Conservation (phyloP, 2,329 filamentous ascomycete genomes). For the Alternaria triticina region DNA sequence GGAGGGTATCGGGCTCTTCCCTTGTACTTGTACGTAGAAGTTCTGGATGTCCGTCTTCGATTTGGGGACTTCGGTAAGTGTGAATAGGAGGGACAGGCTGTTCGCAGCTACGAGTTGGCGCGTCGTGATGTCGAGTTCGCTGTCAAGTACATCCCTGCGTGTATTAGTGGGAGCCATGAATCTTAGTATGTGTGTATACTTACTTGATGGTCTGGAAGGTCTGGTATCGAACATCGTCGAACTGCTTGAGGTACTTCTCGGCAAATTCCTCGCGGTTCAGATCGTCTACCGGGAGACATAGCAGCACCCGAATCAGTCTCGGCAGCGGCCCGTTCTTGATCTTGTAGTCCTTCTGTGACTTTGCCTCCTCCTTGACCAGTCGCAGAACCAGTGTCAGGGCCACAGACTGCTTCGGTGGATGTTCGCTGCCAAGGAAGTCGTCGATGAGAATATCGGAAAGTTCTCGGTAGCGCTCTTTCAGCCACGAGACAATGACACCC, state of each 20-base stretch:
- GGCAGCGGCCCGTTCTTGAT: slow-evolving; percentile 74
- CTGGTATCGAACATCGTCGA: slow-evolving; percentile 84
- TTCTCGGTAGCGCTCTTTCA: slow-evolving; percentile 75
- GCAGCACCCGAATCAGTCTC: slow-evolving; percentile 67
- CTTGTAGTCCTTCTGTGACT: slow-evolving; percentile 56
- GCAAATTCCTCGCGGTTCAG: slow-evolving; percentile 74
- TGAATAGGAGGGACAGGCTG: slow-evolving; percentile 67
- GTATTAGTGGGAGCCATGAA: not conserved
- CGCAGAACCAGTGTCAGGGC: slow-evolving; percentile 83
- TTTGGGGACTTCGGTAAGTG: slow-evolving; percentile 73
- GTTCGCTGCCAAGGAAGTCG: slow-evolving; percentile 64
- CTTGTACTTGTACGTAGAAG: slow-evolving; percentile 71
- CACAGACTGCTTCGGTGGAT: slow-evolving; percentile 68
- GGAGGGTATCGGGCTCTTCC: slow-evolving; percentile 66
- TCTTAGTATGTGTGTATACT: slow-evolving; percentile 40
- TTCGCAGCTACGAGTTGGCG: slow-evolving; percentile 51
- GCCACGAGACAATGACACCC: slow-evolving; percentile 74
- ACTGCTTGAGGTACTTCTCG: slow-evolving; percentile 78
- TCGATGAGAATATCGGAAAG: slow-evolving; percentile 69
- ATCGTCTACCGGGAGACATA: slow-evolving; percentile 64
- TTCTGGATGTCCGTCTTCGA: slow-evolving; percentile 70
- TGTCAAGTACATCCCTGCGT: slow-evolving; percentile 33
- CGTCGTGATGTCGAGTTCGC: slow-evolving; percentile 30
- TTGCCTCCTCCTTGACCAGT: slow-evolving; percentile 75
- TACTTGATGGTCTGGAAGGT: slow-evolving; percentile 78